Base-by-base conservation (phyloP, 345 rosid genomes). In the Salix brachista region DNA sequence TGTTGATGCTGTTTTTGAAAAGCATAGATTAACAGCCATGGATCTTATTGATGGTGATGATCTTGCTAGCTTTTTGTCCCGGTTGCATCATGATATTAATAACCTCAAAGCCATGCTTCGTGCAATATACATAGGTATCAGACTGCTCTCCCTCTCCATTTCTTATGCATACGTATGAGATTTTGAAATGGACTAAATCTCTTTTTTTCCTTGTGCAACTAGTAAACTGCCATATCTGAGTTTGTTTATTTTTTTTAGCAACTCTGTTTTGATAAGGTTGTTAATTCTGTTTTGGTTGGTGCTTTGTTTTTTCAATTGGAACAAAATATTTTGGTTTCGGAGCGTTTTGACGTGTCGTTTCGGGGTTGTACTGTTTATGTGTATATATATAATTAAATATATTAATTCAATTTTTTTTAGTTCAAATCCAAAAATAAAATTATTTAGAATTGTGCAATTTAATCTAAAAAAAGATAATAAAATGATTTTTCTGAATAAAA, bases 31-130 rank as follows among this genome's bases (percentile, higher is more conserved):
- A 39, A 89, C 97, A 3, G 98, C 99, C 37, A 82, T 82, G 80
- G 97, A 92, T 78, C 90, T 96, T 64, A 91, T 96, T 19, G 91
- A 90, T 58, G 98, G 95, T n/a, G 87, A 85, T 79, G 91, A 86
- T 68, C 97, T 92, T 76, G 88, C 90, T 69, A 87, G 85, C 32
- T 94, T 96, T 79, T 80, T 94, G 87, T 88, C 97, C 44, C 87
- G 62, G 83, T 82, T 96, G 85, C 92, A 89, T 86, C 82, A 79
- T 75, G 99, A 96, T 83, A 72, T 94, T 76, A 88, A 70, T 77
- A 90, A 96, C 83, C 96, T 96, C 56, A 92, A 91, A 78, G 97
- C 99, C 14, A 96, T 96, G 99, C 97, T 96, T 77, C 94, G 90
- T 74, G 99, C 99, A 0, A 96, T 96, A 79, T 96, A 91, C 81